These are phyloP conservation scores for Dalbergia oliveri DNA, from an alignment of 306 rosid species.

Conservation along the genomic window DNA sequence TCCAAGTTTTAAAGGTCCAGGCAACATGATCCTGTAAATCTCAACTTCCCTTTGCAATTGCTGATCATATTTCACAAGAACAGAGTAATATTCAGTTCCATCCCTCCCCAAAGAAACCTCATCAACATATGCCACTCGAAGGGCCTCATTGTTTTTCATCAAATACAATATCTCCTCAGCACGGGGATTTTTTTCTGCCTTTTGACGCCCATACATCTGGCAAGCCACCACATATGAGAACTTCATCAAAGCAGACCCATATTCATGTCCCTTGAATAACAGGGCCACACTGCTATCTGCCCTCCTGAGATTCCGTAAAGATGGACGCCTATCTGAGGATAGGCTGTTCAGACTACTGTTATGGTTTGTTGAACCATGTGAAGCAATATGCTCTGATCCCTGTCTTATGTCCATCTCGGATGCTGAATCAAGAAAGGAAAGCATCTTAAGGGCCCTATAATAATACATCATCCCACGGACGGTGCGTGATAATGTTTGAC, in stretches of 20 bases:
- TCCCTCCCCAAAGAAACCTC: slow-evolving; percentile 73
- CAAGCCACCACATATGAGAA: slow-evolving; percentile 92
- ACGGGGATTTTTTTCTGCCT: slow-evolving; percentile 71
- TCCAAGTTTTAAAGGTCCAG: slow-evolving; percentile 92
- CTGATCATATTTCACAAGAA: slow-evolving; percentile 93
- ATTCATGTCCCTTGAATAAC: slow-evolving; percentile 75
- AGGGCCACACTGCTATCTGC: slow-evolving; percentile 60
- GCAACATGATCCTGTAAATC: slow-evolving; percentile 84
- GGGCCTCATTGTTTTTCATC: slow-evolving; percentile 92
- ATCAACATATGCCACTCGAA: slow-evolving; percentile 94
- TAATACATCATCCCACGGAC: slow-evolving; percentile 98
- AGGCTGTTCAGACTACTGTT: slow-evolving; percentile 54
- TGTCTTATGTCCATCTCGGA: slow-evolving; percentile 73
- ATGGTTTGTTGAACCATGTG: slow-evolving; percentile 60
- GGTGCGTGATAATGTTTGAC: slow-evolving; percentile 94
- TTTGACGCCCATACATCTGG: slow-evolving; percentile 87
- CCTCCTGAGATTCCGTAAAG: slow-evolving; percentile 58
- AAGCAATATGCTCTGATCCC: slow-evolving; percentile 63
- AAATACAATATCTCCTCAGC: slow-evolving; percentile 86
- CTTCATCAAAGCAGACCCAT: slow-evolving; percentile 87
- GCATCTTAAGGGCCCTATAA: slow-evolving; percentile 88
- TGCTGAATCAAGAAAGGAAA: slow-evolving; percentile 86
- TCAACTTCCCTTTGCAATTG: slow-evolving; percentile 77
- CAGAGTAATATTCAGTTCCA: slow-evolving; percentile 83
- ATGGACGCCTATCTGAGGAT: slow-evolving; percentile 48